phyloP scores from a whole-genome alignment of 164 flowering plant genomes.

The Magnolia officinalis region DNA sequence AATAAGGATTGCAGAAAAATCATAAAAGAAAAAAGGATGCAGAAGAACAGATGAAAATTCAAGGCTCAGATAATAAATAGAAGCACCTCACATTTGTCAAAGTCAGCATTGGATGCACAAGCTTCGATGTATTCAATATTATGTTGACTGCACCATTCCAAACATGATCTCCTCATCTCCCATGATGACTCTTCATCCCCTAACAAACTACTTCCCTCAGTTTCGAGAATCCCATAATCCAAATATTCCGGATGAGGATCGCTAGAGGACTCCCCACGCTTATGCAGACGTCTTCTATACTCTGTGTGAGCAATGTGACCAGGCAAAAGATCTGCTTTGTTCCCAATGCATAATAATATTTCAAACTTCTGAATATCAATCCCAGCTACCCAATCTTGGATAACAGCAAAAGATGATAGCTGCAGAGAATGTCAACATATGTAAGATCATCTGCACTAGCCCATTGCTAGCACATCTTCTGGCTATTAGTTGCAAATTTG shows the following conservation, averaged over 20 bases:
- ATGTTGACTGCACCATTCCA: slow-evolving; percentile 78
- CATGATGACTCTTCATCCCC: slow-evolving; percentile 54
- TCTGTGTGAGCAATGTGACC: slow-evolving; percentile 82
- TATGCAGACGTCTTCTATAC: slow-evolving; percentile 61
- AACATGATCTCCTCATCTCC: slow-evolving; percentile 55
- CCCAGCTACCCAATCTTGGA: slow-evolving; percentile 67
- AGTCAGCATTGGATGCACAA: slow-evolving; percentile 83
- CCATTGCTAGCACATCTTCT: neutral
- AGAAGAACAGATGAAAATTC: no score
- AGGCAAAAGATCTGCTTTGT: slow-evolving; percentile 87
- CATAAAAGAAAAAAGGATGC: no score
- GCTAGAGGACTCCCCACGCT: slow-evolving; percentile 30
- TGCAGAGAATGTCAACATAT: slow-evolving; percentile 29
- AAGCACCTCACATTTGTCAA: slow-evolving; percentile 77
- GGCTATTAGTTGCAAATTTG: neutral
- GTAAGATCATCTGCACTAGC: neutral
- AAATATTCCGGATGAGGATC: slow-evolving; percentile 35
- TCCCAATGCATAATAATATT: slow-evolving; percentile 79
- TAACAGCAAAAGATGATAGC: slow-evolving; percentile 58
- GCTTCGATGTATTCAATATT: slow-evolving; percentile 88
- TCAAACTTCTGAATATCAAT: slow-evolving; percentile 62
- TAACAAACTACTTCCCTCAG: slow-evolving; percentile 75
- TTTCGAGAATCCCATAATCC: slow-evolving; percentile 68
- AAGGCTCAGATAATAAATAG: no score
- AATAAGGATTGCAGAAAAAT: no score